phyloP scores from a whole-genome alignment of 1,139 yeast genomes.

The Geotrichum cucujoidarum region DNA sequence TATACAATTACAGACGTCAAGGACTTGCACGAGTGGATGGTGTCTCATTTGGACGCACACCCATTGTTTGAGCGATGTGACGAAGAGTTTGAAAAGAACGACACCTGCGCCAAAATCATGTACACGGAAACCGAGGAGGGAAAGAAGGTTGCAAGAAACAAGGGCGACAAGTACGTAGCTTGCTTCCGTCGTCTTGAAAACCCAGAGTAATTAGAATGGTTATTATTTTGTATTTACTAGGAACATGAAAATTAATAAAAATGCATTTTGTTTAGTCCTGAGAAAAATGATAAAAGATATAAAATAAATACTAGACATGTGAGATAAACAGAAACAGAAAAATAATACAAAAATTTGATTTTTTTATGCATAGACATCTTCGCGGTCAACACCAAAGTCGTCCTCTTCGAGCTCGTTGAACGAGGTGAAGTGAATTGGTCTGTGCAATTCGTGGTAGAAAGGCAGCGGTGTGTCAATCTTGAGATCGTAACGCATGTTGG shows the following conservation, averaged over 20 bases:
- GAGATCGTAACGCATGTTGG: constrained; percentile 54
- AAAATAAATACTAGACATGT: not conserved
- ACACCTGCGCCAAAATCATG: constrained; percentile 83
- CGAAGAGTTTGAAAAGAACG: constrained; percentile 73
- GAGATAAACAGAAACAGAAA: not conserved
- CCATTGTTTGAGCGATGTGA: constrained; percentile 81
- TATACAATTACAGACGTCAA: constrained; percentile 95
- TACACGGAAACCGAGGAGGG: constrained; percentile 93
- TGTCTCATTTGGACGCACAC: constrained; percentile 78
- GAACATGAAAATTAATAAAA: not conserved
- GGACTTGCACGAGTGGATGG: constrained; percentile 97
- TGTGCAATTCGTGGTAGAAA: constrained; percentile 79
- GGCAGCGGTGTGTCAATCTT: constrained; percentile 75
- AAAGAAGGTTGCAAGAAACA: constrained; percentile 86
- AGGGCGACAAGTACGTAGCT: constrained; percentile 82
- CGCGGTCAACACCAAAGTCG: constrained; percentile 64
- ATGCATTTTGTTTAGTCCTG: not conserved
- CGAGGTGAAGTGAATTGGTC: constrained; percentile 79
- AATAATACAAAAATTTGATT: not conserved
- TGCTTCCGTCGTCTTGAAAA: constrained; percentile 60
- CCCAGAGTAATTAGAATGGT: constrained; percentile 12
- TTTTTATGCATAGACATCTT: constrained; percentile 59
- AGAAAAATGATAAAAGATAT: not conserved
- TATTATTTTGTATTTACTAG: not conserved
- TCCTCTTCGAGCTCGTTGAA: constrained; percentile 64